A percentile compares a stretch with the other conserved stretches of the same genome.
phyloP scores from a whole-genome alignment of 2,329 filamentous ascomycete species.

The Macrophomina tecta region DNA sequence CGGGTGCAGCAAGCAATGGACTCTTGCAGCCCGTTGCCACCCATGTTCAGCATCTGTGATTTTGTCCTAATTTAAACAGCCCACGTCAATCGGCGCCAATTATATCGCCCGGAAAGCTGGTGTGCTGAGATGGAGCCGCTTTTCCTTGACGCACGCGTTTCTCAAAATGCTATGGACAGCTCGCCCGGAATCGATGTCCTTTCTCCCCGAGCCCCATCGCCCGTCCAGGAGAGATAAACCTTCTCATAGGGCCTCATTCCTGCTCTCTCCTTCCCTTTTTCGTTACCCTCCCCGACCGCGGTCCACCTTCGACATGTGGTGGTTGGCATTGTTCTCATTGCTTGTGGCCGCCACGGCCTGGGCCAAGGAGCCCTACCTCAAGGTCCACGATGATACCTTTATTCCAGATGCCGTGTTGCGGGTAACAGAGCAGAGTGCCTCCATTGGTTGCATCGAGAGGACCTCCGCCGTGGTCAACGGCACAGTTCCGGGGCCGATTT shows the following conservation, averaged over 20 bases:
- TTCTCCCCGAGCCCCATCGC: not conserved
- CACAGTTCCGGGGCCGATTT: slow-evolving; percentile 57
- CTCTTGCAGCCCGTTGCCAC: slow-evolving; percentile 12
- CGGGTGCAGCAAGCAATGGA: slow-evolving; percentile 9
- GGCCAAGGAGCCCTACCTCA: slow-evolving; percentile 13
- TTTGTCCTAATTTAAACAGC: slow-evolving; percentile 11
- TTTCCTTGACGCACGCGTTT: not conserved
- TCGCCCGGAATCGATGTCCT: not conserved
- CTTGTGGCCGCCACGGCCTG: not conserved
- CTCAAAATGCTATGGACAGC: not conserved
- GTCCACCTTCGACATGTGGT: not conserved
- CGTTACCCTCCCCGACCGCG: not conserved
- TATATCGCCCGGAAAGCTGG: not conserved
- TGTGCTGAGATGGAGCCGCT: not conserved
- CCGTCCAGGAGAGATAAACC: not conserved
- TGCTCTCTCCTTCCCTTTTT: not conserved
- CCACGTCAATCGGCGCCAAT: not conserved
- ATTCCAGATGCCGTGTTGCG: slow-evolving; percentile 56
- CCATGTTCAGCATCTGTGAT: slow-evolving; percentile 3
- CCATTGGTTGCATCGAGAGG: slow-evolving; percentile 54
- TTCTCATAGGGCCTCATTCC: slow-evolving; percentile 2
- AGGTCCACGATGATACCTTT: slow-evolving; percentile 36
- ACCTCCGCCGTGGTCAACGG: slow-evolving; percentile 60
- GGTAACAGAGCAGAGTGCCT: slow-evolving; percentile 51
- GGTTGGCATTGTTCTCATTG: not conserved